Percentiles rank a stretch among this genome's conserved stretches.
phyloP scores from a whole-genome alignment of 2,329 filamentous ascomycete genomes.

The Aspergillus sp. region DNA sequence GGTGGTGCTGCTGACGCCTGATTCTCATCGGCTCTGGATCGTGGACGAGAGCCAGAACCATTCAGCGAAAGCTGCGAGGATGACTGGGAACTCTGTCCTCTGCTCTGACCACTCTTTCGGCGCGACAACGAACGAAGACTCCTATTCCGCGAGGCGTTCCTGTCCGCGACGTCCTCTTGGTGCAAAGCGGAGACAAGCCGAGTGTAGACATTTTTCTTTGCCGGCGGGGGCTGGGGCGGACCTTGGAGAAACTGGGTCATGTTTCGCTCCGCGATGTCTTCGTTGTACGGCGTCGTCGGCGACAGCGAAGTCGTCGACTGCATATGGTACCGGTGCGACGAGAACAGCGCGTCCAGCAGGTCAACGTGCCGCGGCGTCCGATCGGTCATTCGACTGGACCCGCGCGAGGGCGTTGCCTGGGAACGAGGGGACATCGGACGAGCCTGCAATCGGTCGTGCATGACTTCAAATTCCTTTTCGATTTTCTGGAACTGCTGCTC shows the following conservation, averaged over 20 bases:
- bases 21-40: background rate
- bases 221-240: constrained; percentile 12
- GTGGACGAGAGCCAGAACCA: background rate
- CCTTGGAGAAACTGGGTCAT: constrained; percentile 34
- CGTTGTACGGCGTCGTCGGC: constrained; percentile 39
- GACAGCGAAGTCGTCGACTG: constrained; percentile 24
- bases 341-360: constrained; percentile 39
- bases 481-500: constrained; percentile 37
- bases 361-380: constrained; percentile 38
- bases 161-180: constrained; percentile 43
- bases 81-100: no score
- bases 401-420: constrained; percentile 23
- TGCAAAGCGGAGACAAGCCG: constrained; percentile 36
- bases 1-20: background rate
- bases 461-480: constrained; percentile 39
- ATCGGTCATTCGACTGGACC: constrained; percentile 18
- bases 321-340: constrained; percentile 30
- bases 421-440: constrained; percentile 28
- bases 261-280: constrained; percentile 45
- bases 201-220: constrained; percentile 26
- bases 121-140: background rate
- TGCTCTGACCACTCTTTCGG: no score
- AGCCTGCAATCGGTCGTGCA: constrained; percentile 34
- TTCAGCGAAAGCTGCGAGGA: no score
- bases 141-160: constrained; percentile 32